Conservation (phyloP, 2,329 filamentous ascomycete species). For the Neonectria magnoliae region DNA sequence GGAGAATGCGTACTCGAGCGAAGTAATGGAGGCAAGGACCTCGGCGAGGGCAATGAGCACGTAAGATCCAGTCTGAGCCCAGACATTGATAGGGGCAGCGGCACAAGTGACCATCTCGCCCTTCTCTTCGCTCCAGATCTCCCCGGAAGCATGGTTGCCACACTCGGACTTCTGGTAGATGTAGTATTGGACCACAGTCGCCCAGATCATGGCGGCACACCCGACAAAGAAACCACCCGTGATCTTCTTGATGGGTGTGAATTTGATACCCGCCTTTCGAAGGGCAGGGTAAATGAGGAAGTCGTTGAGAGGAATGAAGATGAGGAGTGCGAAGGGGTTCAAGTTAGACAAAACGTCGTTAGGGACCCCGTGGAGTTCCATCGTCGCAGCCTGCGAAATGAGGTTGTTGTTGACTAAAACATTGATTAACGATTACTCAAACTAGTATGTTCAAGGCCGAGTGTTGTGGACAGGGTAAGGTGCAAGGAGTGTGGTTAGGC, state of each 20-base stretch:
- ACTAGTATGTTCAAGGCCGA: too few species aligned
- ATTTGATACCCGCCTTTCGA: conserved; percentile 69
- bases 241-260: conserved; percentile 82
- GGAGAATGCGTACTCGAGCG: conserved; percentile 79
- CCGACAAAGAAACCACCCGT: conserved; percentile 74
- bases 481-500: too few species aligned
- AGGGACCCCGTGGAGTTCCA: conserved; percentile 75
- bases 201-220: conserved; percentile 67
- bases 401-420: conserved; percentile 65
- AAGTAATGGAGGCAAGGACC: conserved; percentile 62
- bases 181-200: conserved; percentile 64
- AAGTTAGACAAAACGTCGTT: conserved; percentile 82
- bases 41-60: conserved; percentile 60
- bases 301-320: conserved; percentile 78
- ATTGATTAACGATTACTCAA: conserved; percentile 23
- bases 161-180: conserved; percentile 73
- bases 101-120: conserved; percentile 52
- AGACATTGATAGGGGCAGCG: conserved; percentile 69
- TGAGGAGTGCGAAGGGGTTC: conserved; percentile 77
- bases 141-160: conserved; percentile 53
- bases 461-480: too few species aligned
- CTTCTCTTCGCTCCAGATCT: conserved; percentile 39
- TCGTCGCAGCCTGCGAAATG: conserved; percentile 70
- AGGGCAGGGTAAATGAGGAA: conserved; percentile 73
- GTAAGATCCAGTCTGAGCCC: conserved; percentile 64